Percentiles rank a stretch among this genome's conserved stretches.
These are phyloP conservation scores for Cytospora chrysosperma DNA, from an alignment of 2,329 filamentous ascomycete species.

Conservation along the genomic window DNA sequence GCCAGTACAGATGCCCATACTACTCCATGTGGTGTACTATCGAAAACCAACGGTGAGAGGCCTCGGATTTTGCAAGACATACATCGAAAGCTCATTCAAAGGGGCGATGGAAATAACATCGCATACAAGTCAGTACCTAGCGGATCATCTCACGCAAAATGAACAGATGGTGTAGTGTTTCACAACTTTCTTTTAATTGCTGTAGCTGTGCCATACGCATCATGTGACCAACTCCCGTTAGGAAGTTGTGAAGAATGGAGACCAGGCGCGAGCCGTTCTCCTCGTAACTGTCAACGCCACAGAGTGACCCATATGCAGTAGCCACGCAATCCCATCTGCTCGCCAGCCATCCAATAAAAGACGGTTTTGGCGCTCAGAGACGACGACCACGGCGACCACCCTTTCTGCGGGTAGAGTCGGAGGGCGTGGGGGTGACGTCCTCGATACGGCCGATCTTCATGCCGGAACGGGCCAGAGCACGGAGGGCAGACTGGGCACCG, in stretches of 20 bases:
- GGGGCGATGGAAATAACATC: not conserved
- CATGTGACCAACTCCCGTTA: slow-evolving; percentile 45
- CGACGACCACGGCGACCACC: slow-evolving; percentile 99
- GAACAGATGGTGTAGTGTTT: slow-evolving; percentile 9
- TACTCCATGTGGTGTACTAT: too few species aligned
- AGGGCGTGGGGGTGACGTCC: slow-evolving; percentile 98
- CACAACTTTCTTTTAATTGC: slow-evolving; percentile 29
- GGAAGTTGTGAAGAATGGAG: slow-evolving; percentile 44
- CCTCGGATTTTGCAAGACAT: too few species aligned
- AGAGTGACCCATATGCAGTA: slow-evolving; percentile 52
- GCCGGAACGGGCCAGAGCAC: slow-evolving; percentile 95
- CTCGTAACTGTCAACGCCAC: slow-evolving; percentile 70
- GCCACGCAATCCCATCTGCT: slow-evolving; percentile 29
- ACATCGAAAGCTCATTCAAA: not conserved
- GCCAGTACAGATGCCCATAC: too few species aligned
- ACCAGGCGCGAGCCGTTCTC: slow-evolving; percentile 70
- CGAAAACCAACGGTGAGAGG: too few species aligned
- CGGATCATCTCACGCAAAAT: not conserved
- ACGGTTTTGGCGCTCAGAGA: slow-evolving; percentile 68
- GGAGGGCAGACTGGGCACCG: slow-evolving; percentile 98
- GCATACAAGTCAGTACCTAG: not conserved
- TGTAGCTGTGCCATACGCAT: slow-evolving; percentile 41
- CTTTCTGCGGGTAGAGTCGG: slow-evolving; percentile 99
- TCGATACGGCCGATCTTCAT: slow-evolving; percentile 99
- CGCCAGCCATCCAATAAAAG: slow-evolving; percentile 15